phyloP scores from a whole-genome alignment of 106 monocot genomes.

The Iris macrosiphon region DNA sequence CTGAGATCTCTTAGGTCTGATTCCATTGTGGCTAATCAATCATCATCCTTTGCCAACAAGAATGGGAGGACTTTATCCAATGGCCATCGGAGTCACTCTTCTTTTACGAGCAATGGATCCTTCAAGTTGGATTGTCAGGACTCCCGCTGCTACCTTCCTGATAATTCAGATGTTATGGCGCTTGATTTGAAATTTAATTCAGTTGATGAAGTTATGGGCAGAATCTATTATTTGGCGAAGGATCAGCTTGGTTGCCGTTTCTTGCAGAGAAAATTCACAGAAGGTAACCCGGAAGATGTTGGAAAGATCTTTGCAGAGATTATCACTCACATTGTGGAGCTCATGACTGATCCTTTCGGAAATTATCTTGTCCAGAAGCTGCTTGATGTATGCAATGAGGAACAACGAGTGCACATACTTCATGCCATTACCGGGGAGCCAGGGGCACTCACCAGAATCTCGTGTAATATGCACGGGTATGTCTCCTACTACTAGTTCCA shows the following conservation, averaged over 20 bases:
- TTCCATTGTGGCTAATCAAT: conserved; percentile 1
- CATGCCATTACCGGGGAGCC: conserved; percentile 23
- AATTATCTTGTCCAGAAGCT: conserved; percentile 62
- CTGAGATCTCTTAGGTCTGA: conserved; percentile 6
- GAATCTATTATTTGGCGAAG: conserved; percentile 40
- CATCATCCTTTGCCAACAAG: conserved; percentile 3
- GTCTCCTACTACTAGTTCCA: not conserved
- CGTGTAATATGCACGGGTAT: conserved; percentile 76
- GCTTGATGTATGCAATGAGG: conserved; percentile 44
- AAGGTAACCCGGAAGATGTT: conserved; percentile 35
- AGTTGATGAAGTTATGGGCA: conserved; percentile 26
- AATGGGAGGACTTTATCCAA: not conserved
- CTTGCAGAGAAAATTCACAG: conserved; percentile 37
- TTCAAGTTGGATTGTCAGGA: conserved; percentile 1
- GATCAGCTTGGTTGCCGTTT: conserved; percentile 51
- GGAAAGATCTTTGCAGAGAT: conserved; percentile 46
- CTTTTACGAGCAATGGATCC: conserved; percentile 8
- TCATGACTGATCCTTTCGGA: conserved; percentile 52
- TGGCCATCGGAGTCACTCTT: not conserved
- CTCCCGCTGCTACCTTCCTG: not conserved
- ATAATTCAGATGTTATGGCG: not conserved
- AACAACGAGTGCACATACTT: conserved; percentile 37
- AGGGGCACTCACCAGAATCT: conserved; percentile 29
- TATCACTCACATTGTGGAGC: conserved; percentile 41
- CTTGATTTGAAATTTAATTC: conserved; percentile 22